Evolutionary conservation across 441 rosid species (phyloP).

Genomic region (Corymbia calophylla): DNA sequence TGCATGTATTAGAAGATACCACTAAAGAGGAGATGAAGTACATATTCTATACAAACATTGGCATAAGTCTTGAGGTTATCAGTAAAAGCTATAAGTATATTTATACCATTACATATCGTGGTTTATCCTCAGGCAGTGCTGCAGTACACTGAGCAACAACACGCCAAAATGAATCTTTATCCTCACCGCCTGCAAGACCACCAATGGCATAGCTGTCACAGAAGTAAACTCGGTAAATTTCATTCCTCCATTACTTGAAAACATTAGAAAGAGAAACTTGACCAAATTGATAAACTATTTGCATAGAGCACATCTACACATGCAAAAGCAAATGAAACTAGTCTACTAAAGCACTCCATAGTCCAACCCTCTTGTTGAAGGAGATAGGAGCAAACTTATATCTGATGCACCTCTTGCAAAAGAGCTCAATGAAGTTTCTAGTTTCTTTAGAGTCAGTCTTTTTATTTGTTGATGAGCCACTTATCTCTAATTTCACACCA

Average conservation of each 20-base stretch:
- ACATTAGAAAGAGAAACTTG: not conserved
- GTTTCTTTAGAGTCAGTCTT: not conserved
- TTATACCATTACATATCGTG: slow-evolving; percentile 74
- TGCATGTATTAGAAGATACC: not conserved
- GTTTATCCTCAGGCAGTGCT: slow-evolving; percentile 70
- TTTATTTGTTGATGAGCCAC: not conserved
- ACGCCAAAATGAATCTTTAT: slow-evolving; percentile 86
- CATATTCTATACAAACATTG: not conserved
- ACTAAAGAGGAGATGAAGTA: not conserved
- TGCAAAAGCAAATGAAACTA: not conserved
- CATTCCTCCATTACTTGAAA: slow-evolving; percentile 1
- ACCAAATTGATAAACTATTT: not conserved
- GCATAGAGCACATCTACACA: not conserved
- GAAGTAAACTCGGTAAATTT: slow-evolving; percentile 21
- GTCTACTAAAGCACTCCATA: not conserved
- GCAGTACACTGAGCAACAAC: slow-evolving; percentile 87
- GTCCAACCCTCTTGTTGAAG: not conserved
- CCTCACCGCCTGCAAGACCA: slow-evolving; percentile 87
- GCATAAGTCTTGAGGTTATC: not conserved
- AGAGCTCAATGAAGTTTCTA: not conserved
- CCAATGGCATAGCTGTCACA: slow-evolving; percentile 78
- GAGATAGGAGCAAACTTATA: not conserved
- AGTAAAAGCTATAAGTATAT: not conserved
- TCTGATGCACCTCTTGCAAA: not conserved
- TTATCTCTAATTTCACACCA: not conserved